Evolutionary conservation across 2,329 filamentous ascomycete genomes (phyloP).

Genomic region (Penicillium sp.): DNA sequence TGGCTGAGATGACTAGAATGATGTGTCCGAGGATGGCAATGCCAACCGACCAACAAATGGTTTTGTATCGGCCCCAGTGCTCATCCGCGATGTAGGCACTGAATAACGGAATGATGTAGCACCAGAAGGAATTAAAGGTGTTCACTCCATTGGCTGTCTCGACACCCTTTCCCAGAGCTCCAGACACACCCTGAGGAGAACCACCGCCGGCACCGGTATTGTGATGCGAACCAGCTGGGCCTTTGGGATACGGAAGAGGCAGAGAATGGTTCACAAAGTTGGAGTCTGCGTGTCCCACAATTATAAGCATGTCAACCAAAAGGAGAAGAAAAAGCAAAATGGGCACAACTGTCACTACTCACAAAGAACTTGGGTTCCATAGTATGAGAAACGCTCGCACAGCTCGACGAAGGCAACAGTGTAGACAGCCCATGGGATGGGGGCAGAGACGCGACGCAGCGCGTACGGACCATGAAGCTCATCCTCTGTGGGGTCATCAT

Average conservation of each 20-base stretch:
- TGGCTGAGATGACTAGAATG: slow-evolving; percentile 61
- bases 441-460: slow-evolving; percentile 23
- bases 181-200: slow-evolving; percentile 43
- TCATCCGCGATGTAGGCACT: slow-evolving; percentile 64
- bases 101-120: slow-evolving; percentile 56
- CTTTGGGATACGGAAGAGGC: slow-evolving; percentile 45
- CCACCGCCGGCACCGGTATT: slow-evolving; percentile 49
- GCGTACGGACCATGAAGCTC: slow-evolving; percentile 23
- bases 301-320: not conserved
- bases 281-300: slow-evolving; percentile 37
- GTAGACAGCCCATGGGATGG: slow-evolving; percentile 56
- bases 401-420: slow-evolving; percentile 68
- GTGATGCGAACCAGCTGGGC: slow-evolving; percentile 37
- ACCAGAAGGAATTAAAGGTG: slow-evolving; percentile 60
- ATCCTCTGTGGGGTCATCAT: slow-evolving; percentile 26
- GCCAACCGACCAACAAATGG: slow-evolving; percentile 61
- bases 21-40: slow-evolving; percentile 64
- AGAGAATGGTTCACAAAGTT: slow-evolving; percentile 56
- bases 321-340: not conserved
- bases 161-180: slow-evolving; percentile 54
- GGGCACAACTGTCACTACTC: not conserved
- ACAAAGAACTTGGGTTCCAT: slow-evolving; percentile 50
- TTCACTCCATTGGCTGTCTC: slow-evolving; percentile 48
- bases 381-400: slow-evolving; percentile 74
- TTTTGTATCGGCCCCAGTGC: slow-evolving; percentile 64